phyloP scores from a whole-genome alignment of 371 early-diverging fungal species.

The Nematocida sp. region DNA sequence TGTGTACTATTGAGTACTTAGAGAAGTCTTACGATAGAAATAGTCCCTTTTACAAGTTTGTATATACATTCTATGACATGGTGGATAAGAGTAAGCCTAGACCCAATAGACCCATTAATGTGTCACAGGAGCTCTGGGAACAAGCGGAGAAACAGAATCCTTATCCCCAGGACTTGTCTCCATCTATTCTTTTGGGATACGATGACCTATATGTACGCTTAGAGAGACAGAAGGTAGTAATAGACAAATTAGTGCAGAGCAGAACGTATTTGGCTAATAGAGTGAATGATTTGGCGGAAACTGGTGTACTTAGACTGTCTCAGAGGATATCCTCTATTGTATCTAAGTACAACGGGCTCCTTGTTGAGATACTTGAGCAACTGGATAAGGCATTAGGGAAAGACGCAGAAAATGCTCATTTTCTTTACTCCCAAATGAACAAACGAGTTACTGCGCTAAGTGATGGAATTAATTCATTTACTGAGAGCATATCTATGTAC shows the following conservation, averaged over 20 bases:
- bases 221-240: slow-evolving; percentile 14
- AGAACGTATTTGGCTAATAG: slow-evolving; percentile 36
- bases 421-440: slow-evolving; percentile 41
- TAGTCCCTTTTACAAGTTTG: slow-evolving; percentile 64
- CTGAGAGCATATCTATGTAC: slow-evolving; percentile 21
- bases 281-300: slow-evolving; percentile 35
- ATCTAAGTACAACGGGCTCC: slow-evolving; percentile 38
- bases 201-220: slow-evolving; percentile 21
- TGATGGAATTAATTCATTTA: slow-evolving; percentile 27
- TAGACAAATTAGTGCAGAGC: slow-evolving; percentile 17
- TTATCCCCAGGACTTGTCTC: slow-evolving; percentile 7
- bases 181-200: slow-evolving; percentile 32
- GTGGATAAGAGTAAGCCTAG: slow-evolving; percentile 35
- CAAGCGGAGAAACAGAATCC: slow-evolving; percentile 38
- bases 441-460: slow-evolving; percentile 26
- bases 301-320: slow-evolving; percentile 28
- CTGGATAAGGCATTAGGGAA: slow-evolving; percentile 11
- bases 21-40: slow-evolving; percentile 60
- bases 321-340: slow-evolving; percentile 11
- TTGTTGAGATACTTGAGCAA: slow-evolving; percentile 46
- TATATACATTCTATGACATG: slow-evolving; percentile 65
- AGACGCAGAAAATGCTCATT: not conserved
- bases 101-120: slow-evolving; percentile 39
- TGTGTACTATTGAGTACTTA: slow-evolving; percentile 35
- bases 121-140: slow-evolving; percentile 24